Conservation (phyloP, 2,329 filamentous ascomycete species). For the Neophaeococcomyces aloes region DNA sequence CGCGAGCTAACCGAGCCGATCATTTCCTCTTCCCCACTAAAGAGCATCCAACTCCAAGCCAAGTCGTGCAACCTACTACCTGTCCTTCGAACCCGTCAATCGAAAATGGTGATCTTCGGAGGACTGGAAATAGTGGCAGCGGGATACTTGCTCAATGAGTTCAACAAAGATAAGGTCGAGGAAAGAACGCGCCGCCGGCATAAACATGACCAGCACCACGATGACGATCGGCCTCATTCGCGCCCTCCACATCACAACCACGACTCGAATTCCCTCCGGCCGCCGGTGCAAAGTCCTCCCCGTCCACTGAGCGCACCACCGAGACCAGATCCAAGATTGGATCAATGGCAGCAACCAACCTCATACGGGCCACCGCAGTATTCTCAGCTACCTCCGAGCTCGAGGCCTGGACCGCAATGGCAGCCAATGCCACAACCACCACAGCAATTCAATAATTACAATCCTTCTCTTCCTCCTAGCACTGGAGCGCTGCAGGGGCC, state of each 20-base stretch:
- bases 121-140: constrained; percentile 18
- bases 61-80: no score
- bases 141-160: constrained; percentile 18
- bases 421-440: no score
- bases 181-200: constrained; percentile 12
- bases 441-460: no score
- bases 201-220: constrained; percentile 7
- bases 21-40: no score
- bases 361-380: constrained; percentile 10
- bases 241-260: constrained; percentile 6
- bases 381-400: constrained; percentile 8
- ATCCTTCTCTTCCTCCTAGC: no score
- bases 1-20: no score
- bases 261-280: constrained; percentile 8
- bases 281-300: constrained; percentile 2
- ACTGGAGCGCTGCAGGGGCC: constrained; percentile 4
- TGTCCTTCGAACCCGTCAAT: no score
- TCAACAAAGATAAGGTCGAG: constrained; percentile 15
- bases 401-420: constrained; percentile 8
- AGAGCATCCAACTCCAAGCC: no score
- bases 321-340: background rate
- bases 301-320: constrained; percentile 12
- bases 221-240: constrained; percentile 9
- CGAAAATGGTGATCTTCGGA: constrained; percentile 17
- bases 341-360: constrained; percentile 6